Conservation (phyloP, 352 stramenopile species). For the Pythium biforme region DNA sequence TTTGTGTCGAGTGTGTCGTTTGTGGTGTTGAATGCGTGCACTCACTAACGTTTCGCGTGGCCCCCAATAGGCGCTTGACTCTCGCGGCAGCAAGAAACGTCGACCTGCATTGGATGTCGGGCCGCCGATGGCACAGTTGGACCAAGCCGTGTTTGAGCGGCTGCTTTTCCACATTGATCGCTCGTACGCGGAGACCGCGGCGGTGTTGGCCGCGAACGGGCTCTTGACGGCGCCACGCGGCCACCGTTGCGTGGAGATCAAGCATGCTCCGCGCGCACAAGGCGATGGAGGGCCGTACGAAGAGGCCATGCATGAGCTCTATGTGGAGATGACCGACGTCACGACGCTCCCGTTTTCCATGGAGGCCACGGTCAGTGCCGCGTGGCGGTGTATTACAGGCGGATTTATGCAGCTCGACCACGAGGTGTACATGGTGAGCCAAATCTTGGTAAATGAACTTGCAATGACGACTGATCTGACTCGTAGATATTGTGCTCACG, state of each 20-base stretch:
- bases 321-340: conserved; percentile 30
- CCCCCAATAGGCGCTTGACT: not conserved
- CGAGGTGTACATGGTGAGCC: conserved; percentile 28
- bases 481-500: not conserved
- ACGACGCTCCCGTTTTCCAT: conserved; percentile 24
- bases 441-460: not conserved
- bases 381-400: conserved; percentile 33
- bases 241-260: conserved; percentile 9
- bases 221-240: conserved; percentile 20
- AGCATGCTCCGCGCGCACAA: not conserved
- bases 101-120: not conserved
- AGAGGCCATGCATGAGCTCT: not conserved
- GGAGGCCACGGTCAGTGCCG: conserved; percentile 18
- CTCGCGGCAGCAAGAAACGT: not conserved
- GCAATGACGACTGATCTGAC: no score
- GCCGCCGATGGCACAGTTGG: not conserved
- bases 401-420: conserved; percentile 37
- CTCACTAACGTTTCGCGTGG: no score
- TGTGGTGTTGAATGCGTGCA: no score
- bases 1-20: not conserved
- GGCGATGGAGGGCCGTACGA: not conserved
- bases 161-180: conserved; percentile 29
- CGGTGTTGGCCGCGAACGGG: conserved; percentile 38
- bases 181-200: conserved; percentile 31
- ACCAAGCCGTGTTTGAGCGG: conserved; percentile 22